Conservation (phyloP, 1,284 basidiomycete genomes). For the Marasmius fiardii region DNA sequence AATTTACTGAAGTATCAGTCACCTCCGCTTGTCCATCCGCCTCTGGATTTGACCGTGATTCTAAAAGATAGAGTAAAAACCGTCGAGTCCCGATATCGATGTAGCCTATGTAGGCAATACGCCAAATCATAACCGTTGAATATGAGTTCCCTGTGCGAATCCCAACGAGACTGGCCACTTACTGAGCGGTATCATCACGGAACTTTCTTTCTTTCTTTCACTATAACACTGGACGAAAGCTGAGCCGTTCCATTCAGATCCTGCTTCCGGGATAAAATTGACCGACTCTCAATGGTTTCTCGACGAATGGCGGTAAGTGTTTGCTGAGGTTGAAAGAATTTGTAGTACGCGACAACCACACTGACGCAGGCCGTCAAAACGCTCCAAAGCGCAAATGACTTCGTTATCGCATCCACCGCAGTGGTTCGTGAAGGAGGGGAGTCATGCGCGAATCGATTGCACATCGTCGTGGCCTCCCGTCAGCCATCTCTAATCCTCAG, state of each 20-base stretch:
- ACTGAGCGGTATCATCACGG: neutral
- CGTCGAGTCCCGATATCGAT: constrained; percentile 55
- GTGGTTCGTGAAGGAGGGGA: too few relatives aligned
- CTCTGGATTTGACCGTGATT: constrained; percentile 51
- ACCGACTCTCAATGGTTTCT: neutral
- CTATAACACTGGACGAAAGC: neutral
- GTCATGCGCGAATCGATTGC: too few relatives aligned
- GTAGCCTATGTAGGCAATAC: constrained; percentile 42
- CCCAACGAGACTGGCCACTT: neutral
- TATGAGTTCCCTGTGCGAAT: neutral
- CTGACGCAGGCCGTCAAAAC: too few relatives aligned
- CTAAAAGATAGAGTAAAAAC: constrained; percentile 72
- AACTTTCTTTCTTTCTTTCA: neutral
- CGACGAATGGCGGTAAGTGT: neutral
- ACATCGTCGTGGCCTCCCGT: too few relatives aligned
- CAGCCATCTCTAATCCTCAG: too few relatives aligned
- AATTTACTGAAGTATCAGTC: neutral
- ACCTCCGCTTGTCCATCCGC: constrained; percentile 55
- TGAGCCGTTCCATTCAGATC: neutral
- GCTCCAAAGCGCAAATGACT: too few relatives aligned
- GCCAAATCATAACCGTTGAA: neutral
- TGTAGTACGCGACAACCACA: too few relatives aligned
- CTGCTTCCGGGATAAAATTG: neutral
- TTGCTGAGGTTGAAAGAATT: too few relatives aligned
- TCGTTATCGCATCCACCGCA: too few relatives aligned